Base-by-base conservation (phyloP, 371 early-diverging fungal species). In the Mortierella sp. region DNA sequence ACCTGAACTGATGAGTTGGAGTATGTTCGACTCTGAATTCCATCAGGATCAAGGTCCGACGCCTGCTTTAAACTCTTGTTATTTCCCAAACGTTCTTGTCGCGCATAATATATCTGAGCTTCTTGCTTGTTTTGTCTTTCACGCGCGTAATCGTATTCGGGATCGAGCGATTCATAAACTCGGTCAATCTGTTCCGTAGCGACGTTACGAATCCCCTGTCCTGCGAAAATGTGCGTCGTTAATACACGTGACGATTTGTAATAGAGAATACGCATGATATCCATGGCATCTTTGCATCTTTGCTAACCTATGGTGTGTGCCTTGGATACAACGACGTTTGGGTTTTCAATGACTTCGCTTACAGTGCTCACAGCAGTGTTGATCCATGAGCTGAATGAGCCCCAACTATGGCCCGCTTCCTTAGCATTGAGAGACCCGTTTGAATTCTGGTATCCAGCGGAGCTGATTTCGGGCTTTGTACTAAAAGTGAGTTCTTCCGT, bases 291-390 rank as follows among this genome's bases (percentile, higher is more conserved):
- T 16, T 22, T 63, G 11, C 11, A 19, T 15, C 8, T 16, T 22
- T 63, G 50, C 65, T 58, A 59, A 80, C 80, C 64, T n/a, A 80
- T 67, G 13, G 67, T 80, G 1, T 80, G 80, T 0, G 80, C 80
- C 43, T 71, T 80, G 21, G 80, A 71, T 33, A 80, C 80, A 2
- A 80, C 80, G 28, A 74, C 72, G 36, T 80, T 80, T 32, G 80
- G 80, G 22, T 80, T 80, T 47, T 80, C 80, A 13, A 80, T 80
- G 32, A 80, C 80, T 48, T 71, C 80, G 40, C 66, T 80, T 28
- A 80, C 80, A 7, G 80, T 80, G 58, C 72, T 80, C 38, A 80
- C 80, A 0, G 80, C 80, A 4, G 80, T 74, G 50, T 80, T 80
- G 53, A 80, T 70, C 80, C 80, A 80, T 0, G 80, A 80, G 38